Evolutionary conservation across 2,329 filamentous ascomycete species (phyloP), one percentile per base, ranked within the genome.

Genomic region (Ophiostoma sp.): DNA sequence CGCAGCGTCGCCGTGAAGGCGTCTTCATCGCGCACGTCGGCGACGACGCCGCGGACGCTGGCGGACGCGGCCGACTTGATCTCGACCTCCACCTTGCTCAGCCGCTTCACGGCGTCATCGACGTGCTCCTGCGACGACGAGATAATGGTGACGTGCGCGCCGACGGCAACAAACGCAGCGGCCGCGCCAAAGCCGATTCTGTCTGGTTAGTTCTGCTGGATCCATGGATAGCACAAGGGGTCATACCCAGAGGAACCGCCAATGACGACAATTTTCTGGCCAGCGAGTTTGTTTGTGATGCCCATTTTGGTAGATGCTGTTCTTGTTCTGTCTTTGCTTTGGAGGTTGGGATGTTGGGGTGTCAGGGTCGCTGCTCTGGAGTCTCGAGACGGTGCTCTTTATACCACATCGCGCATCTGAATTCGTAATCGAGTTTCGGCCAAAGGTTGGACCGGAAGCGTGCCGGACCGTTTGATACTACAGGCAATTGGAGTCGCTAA

Each of bases 131-230:
- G 71, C 11, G 75, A 75, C 38, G 77, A 78, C 7, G 77, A 79
- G 64, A 79, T 75, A 18, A 79, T 73, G 18, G 73, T 75, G 2
- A 79, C 75, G 18, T 72, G 66, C 8, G 77, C 77, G 45, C 77
- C 78, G n/a, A 74, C 74, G 40, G 77, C 77, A 27, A 78, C 68
- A 65, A 79, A 75, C 40, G 75, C 74, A 65, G 75, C 71, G n/a
- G 78, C 77, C 2, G 75, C 77, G 40, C 78, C 78, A 67, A 74
- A 78, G n/a, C 78, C 77, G 66, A 79, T 79, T n/a, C 27, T 27
- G 27, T 27, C 27, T 27, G 27, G 27, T 27, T 27, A 27, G 27
- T 27, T 27, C 27, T 27, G 27, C 27, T 27, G 27, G 27, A 27
- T 27, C 27, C 27, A 27, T 27, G 27, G 27, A 27, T 27, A n/a